Base-by-base conservation (phyloP, 305 asterid genomes). In the Andrographis paniculata region DNA sequence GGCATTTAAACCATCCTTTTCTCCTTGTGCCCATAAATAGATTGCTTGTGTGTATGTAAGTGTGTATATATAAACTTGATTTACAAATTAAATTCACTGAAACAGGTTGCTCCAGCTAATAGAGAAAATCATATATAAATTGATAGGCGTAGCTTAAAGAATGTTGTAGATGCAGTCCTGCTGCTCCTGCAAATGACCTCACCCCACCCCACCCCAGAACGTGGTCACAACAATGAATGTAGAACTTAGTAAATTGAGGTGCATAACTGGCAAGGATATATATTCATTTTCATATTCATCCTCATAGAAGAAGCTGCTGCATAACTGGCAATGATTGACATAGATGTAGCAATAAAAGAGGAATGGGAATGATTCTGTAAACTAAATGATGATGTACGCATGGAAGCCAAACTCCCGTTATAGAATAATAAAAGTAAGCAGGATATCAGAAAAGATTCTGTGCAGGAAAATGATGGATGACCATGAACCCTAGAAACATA, bases 151-250 rank as follows among this genome's bases (percentile, higher is more conserved):
- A n/a, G n/a, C n/a, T n/a, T n/a, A n/a, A n/a, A n/a, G n/a, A n/a
- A n/a, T n/a, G n/a, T n/a, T n/a, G n/a, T n/a, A n/a, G n/a, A n/a
- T n/a, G n/a, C n/a, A n/a, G n/a, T n/a, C n/a, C n/a, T n/a, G n/a
- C n/a, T n/a, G n/a, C n/a, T n/a, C n/a, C n/a, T n/a, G n/a, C n/a
- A n/a, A n/a, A n/a, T n/a, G n/a, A n/a, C n/a, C n/a, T n/a, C n/a
- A n/a, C n/a, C n/a, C 38, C n/a, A 33, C 8, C 13, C 2, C n/a
- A 4, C 14, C 17, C 42, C 45, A 44, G 47, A 61, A 58, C 73
- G 73, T 61, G 73, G 55, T 33, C 44, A 23, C 73, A 49, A 67
- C 65, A 61, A 56, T 24, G 30, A 3, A 4, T 3, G 8, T 24
- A 8, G 30, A 24, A n/a, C n/a, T n/a, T n/a, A n/a, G n/a, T n/a